Evolutionary conservation across 768 basidiomycete species (phyloP), one percentile per base, ranked within the genome.

Genomic region (Suillus placidus): DNA sequence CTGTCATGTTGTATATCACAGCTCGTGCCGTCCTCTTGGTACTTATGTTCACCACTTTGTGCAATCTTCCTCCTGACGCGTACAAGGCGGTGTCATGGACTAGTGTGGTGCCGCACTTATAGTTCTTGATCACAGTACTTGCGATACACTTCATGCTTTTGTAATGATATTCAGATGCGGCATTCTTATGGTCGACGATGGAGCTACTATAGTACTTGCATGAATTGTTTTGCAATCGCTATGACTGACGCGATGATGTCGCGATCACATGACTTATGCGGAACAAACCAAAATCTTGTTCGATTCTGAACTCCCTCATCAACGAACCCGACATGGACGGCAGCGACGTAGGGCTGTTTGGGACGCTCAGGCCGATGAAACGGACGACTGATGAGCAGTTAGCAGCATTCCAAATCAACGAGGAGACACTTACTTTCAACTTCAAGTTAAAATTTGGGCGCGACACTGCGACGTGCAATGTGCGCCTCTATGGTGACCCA

Each of bases 321-420:
- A 23, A 14, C n/a, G 26, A 26, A 26, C 26, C 26, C 26, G 26
- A 26, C 26, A 76, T 79, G 84, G 82, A 85, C 64, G 64, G 73
- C 6, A 82, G 77, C 68, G 84, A 86, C 66, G 79, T 89, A n/a
- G 89, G 90, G 12, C 81, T 83, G 60, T 88, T 83, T 71, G 90
- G 90, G 5, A 88, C 88, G 0, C 76, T 91, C 5, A 84, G 85
- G 60, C 79, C 91, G 61, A 79, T 91, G 74, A 90, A 88, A 70
- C 78, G 80, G 13, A 81, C 84, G 30, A 75, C 79, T 2, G 75
- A 80, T 60, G 75, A 76, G 0, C 77, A 85, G 9, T 77, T 91
- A 23, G 88, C 91, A 1, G 81, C 88, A 1, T 92, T 89, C 66
- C 91, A 89, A 7, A 87, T 93, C 70, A 90, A 92, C 77, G 81